Base-by-base conservation (phyloP, 2,329 filamentous ascomycete species). In the Penicillium rolfsii region DNA sequence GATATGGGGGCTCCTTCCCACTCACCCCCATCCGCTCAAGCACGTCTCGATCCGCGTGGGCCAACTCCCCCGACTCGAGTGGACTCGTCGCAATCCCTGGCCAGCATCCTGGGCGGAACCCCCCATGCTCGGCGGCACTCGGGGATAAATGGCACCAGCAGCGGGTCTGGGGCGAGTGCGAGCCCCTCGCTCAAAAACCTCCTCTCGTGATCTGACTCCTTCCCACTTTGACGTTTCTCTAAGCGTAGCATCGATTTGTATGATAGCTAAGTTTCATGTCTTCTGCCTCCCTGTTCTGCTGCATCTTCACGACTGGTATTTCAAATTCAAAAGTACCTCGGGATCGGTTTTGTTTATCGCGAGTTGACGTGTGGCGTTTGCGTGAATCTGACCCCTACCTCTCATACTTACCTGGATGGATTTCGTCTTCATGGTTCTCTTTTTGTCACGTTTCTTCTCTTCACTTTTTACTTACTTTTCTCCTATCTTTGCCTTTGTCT, bases 101-200 rank as follows among this genome's bases (percentile, higher is more conserved):
- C 43, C 9, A 54, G 24, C 24, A 30, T 66, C 4, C 61, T 71
- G 50, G 63, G 70, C n/a, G 68, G 65, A 43, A 62, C 70, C 16
- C 61, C 70, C 19, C 73, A 66, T 61, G 70, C 67, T 30, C 65
- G 68, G 45, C 68, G 75, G 41, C 69, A 73, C 46, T 52, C 66
- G 0, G 69, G 64, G 9, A 66, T 67, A 46, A 74, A 72, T 52
- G 73, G 70, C 19, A 69, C 70, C 19, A 68, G 64, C 52, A 62
- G 65, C 2, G 71, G 71, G 35, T 76, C 76, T 54, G 89, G 89
- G n/a, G 90, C 90, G 4, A 93, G 90, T 70, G 89, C 90, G 16
- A 93, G 88, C 70, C 89, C 90, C 11, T 92, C 90, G 9, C 75
- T 93, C 63, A 86, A 88, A 68, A 93, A 93, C 70, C 76, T 93